Conservation (phyloP, 2,329 filamentous ascomycete genomes). For the Byssochlamys sp. region DNA sequence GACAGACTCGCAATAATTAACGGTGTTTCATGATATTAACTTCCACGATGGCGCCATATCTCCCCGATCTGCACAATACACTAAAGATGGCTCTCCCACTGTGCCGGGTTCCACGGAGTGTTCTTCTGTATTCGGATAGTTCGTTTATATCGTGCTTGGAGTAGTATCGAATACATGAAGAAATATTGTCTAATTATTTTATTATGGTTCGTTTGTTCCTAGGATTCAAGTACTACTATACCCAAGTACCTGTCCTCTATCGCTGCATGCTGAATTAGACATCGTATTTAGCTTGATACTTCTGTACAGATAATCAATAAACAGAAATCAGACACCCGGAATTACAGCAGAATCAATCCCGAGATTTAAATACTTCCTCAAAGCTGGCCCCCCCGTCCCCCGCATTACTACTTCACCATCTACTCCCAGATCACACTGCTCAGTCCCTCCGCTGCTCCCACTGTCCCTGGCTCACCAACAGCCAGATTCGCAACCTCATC, state of each 20-base stretch:
- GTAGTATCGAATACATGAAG: neutral
- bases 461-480: conserved; percentile 20
- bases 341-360: neutral
- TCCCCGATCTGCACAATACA: neutral
- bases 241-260: no score
- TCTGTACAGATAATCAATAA: no score
- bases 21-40: neutral
- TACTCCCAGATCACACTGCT: conserved; percentile 30
- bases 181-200: no score
- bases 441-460: conserved; percentile 19
- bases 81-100: neutral
- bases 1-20: neutral
- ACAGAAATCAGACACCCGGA: no score
- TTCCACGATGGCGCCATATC: neutral
- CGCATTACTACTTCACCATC: neutral
- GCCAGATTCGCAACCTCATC: conserved; percentile 19
- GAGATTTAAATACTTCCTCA: neutral
- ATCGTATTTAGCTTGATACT: no score
- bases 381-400: neutral
- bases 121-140: neutral
- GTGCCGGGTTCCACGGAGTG: neutral
- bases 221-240: no score
- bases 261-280: no score
- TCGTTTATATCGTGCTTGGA: neutral
- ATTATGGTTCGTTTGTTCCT: no score